These are phyloP conservation scores for Termitomyces sp. DNA, from an alignment of 768 basidiomycete genomes.

Conservation along the genomic window DNA sequence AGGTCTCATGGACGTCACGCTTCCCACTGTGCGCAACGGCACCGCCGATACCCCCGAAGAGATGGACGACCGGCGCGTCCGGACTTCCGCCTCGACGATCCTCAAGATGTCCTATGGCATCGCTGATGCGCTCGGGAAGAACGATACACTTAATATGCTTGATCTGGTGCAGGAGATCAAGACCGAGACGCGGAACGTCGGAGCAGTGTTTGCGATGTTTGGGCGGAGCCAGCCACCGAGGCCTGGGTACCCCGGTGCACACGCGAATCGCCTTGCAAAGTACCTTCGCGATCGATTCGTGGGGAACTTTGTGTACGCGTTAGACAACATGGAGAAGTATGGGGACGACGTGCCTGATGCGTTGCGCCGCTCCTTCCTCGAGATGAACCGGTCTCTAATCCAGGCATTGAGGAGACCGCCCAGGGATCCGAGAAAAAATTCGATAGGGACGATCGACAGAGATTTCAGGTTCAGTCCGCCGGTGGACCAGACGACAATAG, in stretches of 20 bases:
- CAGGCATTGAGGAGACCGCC: slow-evolving; percentile 3
- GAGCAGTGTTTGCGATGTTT: slow-evolving; percentile 96
- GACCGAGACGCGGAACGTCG: slow-evolving; percentile 57
- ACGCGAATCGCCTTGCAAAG: slow-evolving; percentile 71
- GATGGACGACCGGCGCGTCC: slow-evolving; percentile 83
- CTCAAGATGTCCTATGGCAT: slow-evolving; percentile 96
- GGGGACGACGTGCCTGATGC: slow-evolving; percentile 67
- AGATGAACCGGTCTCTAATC: slow-evolving; percentile 74
- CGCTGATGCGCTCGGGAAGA: slow-evolving; percentile 82
- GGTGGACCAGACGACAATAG: slow-evolving; percentile 48
- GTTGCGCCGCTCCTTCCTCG: slow-evolving; percentile 82
- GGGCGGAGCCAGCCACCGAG: slow-evolving; percentile 61
- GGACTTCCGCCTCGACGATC: slow-evolving; percentile 86
- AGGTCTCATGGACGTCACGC: slow-evolving; percentile 96
- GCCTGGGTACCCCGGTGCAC: slow-evolving; percentile 37
- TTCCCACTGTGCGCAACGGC: slow-evolving; percentile 50
- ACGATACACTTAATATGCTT: slow-evolving; percentile 81
- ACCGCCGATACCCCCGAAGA: slow-evolving; percentile 74
- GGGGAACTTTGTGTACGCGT: slow-evolving; percentile 52
- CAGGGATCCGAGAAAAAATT: slow-evolving; percentile 59
- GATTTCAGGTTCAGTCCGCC: slow-evolving; percentile 23
- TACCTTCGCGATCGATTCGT: slow-evolving; percentile 83
- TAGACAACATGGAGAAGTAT: slow-evolving; percentile 36
- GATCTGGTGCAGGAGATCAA: slow-evolving; percentile 87
- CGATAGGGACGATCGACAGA: slow-evolving; percentile 50